These are phyloP conservation scores for Candida rishiriensis DNA, from an alignment of 805 yeast species.

Conservation along the genomic window DNA sequence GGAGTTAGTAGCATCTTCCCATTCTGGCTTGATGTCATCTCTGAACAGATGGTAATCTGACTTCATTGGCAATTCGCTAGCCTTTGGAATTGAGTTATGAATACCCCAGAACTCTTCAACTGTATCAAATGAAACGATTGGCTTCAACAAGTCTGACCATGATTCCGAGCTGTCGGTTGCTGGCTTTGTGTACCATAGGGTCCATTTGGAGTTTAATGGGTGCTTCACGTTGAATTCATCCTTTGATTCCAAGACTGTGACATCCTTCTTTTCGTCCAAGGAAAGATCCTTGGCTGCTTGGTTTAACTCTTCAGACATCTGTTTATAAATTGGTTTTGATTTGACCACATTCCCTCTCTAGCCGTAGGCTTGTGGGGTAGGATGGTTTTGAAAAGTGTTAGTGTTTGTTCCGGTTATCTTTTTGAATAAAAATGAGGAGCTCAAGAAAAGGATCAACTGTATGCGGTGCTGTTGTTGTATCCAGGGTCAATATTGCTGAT, in stretches of 20 bases:
- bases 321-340: constrained; percentile 1
- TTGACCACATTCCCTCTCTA: no score
- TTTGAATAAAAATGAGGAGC: no score
- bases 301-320: constrained; percentile 32
- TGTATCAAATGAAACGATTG: constrained; percentile 86
- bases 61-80: constrained; percentile 82
- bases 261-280: constrained; percentile 28
- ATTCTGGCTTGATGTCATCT: constrained; percentile 93
- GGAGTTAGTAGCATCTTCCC: constrained; percentile 90
- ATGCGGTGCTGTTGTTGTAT: no score
- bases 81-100: constrained; percentile 87
- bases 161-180: constrained; percentile 71
- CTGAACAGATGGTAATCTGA: constrained; percentile 95
- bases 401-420: no score
- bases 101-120: constrained; percentile 99
- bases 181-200: constrained; percentile 97
- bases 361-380: no score
- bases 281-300: constrained; percentile 32
- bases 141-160: constrained; percentile 90
- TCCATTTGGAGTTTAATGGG: constrained; percentile 89
- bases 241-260: constrained; percentile 54
- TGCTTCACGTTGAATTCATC: constrained; percentile 75
- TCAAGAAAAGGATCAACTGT: no score
- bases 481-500: no score
- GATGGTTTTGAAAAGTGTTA: no score